These are phyloP conservation scores for Carnegiea gigantea DNA, from an alignment of 179 eudicot species.

Conservation along the genomic window DNA sequence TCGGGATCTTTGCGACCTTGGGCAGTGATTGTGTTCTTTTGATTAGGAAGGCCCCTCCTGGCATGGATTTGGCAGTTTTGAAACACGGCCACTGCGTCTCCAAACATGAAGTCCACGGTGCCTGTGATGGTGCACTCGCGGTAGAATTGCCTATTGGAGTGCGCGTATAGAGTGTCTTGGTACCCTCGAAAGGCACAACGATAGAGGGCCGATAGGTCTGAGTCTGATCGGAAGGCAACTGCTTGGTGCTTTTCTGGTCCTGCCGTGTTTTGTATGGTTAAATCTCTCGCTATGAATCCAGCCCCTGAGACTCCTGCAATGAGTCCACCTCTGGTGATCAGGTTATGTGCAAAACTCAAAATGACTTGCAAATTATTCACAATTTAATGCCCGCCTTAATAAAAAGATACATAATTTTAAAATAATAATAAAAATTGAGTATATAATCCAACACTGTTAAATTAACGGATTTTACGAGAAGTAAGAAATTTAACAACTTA, in stretches of 20 bases:
- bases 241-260: constrained; percentile 87
- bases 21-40: constrained; percentile 75
- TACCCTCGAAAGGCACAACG: constrained; percentile 78
- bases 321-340: not conserved
- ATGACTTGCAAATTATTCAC: too few relatives aligned
- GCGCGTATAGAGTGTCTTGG: constrained; percentile 87
- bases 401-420: too few relatives aligned
- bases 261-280: constrained; percentile 83
- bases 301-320: constrained; percentile 65
- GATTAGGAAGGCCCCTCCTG: constrained; percentile 40
- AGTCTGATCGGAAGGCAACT: constrained; percentile 78
- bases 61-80: constrained; percentile 66
- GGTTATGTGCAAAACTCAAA: not conserved
- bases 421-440: too few relatives aligned
- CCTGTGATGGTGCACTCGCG: constrained; percentile 80
- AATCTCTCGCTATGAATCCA: constrained; percentile 76
- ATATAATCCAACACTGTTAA: too few relatives aligned
- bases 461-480: too few relatives aligned
- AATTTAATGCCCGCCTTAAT: too few relatives aligned
- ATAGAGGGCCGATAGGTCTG: constrained; percentile 63
- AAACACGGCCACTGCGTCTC: constrained; percentile 67
- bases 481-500: too few relatives aligned
- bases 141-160: constrained; percentile 75
- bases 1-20: constrained; percentile 83
- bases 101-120: constrained; percentile 86